Base-by-base conservation (phyloP, 768 basidiomycete species). In the Mycena rebaudengoi region DNA sequence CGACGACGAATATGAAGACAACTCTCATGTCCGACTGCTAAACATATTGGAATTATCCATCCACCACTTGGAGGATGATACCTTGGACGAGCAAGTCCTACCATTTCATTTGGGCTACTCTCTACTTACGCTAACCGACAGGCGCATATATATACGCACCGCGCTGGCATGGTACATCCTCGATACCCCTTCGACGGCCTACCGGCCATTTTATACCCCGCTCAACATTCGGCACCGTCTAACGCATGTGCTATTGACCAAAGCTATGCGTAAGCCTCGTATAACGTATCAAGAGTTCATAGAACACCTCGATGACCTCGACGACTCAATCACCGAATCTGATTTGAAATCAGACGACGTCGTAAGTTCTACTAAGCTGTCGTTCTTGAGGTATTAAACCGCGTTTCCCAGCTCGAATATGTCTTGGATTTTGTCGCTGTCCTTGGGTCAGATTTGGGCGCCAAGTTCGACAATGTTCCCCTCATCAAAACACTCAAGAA, bases 131-230 rank as follows among this genome's bases (percentile, higher is more conserved):
- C n/a, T 8, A 2, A 52, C 32, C n/a, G 14, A 6, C 51, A 91
- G 90, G 23, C 86, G 87, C 62, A 83, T 91, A 3, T 92, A 88
- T 62, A 74, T 92, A 28, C 81, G 84, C 44, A 92, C 91, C 0
- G 44, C 78, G 43, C 72, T 75, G 72, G 89, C 90, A 0, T 92
- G 91, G 91, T 92, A 92, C 64, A 88, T 91, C 56, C 79, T 92
- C 2, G 79, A 82, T 12, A 61, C 64, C 2, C 88, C 91, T 0
- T 81, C 85, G 0, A 44, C 51, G 1, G 32, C 55, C 3, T 92
- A 92, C 65, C 48, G 52, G 14, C 74, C 78, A 0, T 83, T 81
- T 53, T 91, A 80, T 68, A 62, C 61, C 1, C 62, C 74, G 0
- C 86, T 89, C 59, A 87, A 83, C 81, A 74, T 80, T 10, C 77